Conservation (phyloP, 2,329 filamentous ascomycete species). For the Chalaropsis thielavioides region DNA sequence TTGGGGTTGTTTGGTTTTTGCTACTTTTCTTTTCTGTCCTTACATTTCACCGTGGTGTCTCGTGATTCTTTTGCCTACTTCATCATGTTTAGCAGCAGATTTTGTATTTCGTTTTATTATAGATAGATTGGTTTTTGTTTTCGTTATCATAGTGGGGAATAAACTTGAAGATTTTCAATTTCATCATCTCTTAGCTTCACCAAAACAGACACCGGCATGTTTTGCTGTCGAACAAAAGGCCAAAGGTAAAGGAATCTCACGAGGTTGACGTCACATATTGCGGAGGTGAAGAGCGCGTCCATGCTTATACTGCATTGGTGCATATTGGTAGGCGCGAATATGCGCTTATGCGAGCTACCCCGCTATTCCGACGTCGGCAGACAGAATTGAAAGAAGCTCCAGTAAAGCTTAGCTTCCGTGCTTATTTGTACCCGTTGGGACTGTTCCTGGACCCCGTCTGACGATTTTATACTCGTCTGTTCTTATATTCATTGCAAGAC, state of each 20-base stretch:
- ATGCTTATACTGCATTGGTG: background rate
- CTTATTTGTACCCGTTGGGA: background rate
- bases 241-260: no score
- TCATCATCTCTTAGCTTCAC: background rate
- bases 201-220: no score
- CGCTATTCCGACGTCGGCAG: constrained; percentile 10
- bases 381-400: background rate
- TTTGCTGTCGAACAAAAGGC: no score
- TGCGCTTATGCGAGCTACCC: background rate
- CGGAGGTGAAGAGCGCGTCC: no score
- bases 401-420: background rate
- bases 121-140: constrained; percentile 3
- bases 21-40: background rate
- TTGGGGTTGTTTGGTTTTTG: constrained; percentile 1
- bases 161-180: background rate
- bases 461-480: no score
- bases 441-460: background rate
- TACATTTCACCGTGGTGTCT: background rate
- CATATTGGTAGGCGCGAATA: background rate
- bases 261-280: no score
- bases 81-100: background rate
- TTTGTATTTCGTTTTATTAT: constrained; percentile 12
- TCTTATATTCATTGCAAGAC: background rate
- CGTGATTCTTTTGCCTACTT: background rate
- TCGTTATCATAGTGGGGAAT: background rate